Conservation (phyloP, 768 basidiomycete species). For the Lactarius akahatsu region DNA sequence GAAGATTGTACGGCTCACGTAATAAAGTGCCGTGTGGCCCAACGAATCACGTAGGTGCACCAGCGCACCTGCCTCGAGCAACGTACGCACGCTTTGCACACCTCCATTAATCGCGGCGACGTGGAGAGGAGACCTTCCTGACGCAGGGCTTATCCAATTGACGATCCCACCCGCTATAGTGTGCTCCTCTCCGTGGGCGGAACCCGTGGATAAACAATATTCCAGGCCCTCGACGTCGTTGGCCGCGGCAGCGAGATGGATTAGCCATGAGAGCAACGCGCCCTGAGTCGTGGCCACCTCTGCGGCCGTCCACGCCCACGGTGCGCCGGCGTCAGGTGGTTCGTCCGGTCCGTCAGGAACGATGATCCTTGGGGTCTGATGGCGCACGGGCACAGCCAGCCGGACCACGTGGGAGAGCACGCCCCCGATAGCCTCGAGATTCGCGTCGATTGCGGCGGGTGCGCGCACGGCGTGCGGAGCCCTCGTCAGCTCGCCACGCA, state of each 20-base stretch:
- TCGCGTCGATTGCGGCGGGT: constrained; percentile 44
- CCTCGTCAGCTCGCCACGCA: constrained; percentile 86
- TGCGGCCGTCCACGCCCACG: constrained; percentile 77
- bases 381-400: constrained; percentile 46
- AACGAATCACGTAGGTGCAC: constrained; percentile 79
- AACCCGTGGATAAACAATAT: constrained; percentile 49
- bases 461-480: constrained; percentile 40
- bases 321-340: constrained; percentile 48
- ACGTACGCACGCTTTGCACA: constrained; percentile 39
- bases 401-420: constrained; percentile 69
- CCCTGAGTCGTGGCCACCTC: constrained; percentile 70
- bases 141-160: constrained; percentile 68
- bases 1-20: constrained; percentile 46
- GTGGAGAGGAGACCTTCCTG: constrained; percentile 75
- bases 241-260: constrained; percentile 74
- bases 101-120: constrained; percentile 73
- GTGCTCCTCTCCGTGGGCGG: constrained; percentile 29
- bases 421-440: constrained; percentile 60
- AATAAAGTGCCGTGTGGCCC: constrained; percentile 83
- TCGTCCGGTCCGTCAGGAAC: constrained; percentile 41
- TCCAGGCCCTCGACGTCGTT: constrained; percentile 63
- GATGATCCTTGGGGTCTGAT: constrained; percentile 40
- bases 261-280: constrained; percentile 70
- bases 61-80: constrained; percentile 72
- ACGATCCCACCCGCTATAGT: constrained; percentile 65